phyloP scores from a whole-genome alignment of 306 rosid species.

The Fragaria nilgerrensis region DNA sequence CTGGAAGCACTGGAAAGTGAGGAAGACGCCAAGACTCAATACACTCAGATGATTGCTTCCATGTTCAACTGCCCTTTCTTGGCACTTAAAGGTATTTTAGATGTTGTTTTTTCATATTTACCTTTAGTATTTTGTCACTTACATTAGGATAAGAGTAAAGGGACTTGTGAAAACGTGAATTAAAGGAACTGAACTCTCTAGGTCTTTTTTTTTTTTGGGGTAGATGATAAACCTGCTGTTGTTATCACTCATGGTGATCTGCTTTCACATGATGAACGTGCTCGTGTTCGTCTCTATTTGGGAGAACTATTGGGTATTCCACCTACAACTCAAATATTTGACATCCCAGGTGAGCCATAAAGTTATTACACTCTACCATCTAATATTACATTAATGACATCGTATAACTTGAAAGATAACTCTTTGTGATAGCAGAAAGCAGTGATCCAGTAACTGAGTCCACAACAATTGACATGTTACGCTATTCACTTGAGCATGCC shows the following conservation, averaged over 20 bases:
- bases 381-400: not conserved
- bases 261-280: constrained; percentile 64
- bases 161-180: not conserved
- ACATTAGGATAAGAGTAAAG: not conserved
- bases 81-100: constrained; percentile 65
- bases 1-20: constrained; percentile 49
- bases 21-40: constrained; percentile 34
- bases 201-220: not conserved
- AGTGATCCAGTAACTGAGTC: constrained; percentile 49
- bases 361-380: constrained; percentile 11
- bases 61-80: constrained; percentile 63
- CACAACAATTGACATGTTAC: constrained; percentile 58
- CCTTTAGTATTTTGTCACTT: not conserved
- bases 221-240: constrained; percentile 87
- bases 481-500: constrained; percentile 73
- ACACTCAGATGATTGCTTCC: constrained; percentile 41
- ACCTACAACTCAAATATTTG: constrained; percentile 73
- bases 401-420: not conserved
- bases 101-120: constrained; percentile 3
- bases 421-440: constrained; percentile 43
- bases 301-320: constrained; percentile 74
- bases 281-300: constrained; percentile 51
- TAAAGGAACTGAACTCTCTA: not conserved
- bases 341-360: constrained; percentile 66
- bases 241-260: constrained; percentile 88